Base-by-base conservation (phyloP, 495 filamentous ascomycete genomes). In the Apodospora peruviana region DNA sequence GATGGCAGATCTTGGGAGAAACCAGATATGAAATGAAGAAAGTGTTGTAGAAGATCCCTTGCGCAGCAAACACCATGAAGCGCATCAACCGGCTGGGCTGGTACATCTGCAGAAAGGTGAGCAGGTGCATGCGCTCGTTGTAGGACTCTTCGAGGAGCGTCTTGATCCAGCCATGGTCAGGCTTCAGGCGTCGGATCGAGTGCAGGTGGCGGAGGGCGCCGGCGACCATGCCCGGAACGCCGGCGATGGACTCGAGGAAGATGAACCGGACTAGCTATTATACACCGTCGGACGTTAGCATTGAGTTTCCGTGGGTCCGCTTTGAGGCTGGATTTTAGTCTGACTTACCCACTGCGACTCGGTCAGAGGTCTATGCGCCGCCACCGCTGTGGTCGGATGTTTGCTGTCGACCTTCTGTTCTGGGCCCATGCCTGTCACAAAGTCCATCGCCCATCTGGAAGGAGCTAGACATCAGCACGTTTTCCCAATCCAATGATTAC, bases 151-250 rank as follows among this genome's bases (percentile, higher is more conserved):
- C 93, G 2, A 97, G 78, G 0, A 97, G 76, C 0, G 88, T 96
- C 64, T 96, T 91, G 54, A 98, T 97, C 91, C 93, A 97, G 62
- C 93, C 93, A 54, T 96, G 95, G 64, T 98, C 93, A 23, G 91
- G 70, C 71, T 88, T 90, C 72, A 98, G 82, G 4, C 82, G 75
- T 38, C 93, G 75, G 48, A 98, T 69, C 52, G 83, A 88, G 59
- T 86, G 79, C 7, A 98, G 71, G 68, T 98, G 93, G 16, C 93
- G 75, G 14, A 97, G 70, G 84, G 94, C 95, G 8, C 91, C 93
- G 0, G 84, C 93, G 5, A 96, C 94, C 90, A 97, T 97, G 0
- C 94, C 94, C 0, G 94, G 94, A 0, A 98, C 93, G 17, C 85
- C 93, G 9, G 93, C 93, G 23, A 98, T 87, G 44, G 85, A 90